Percentiles rank a stretch among this genome's conserved stretches.
Conservation (phyloP, 129 eudicot species). For the Chrysanthemum makinoi region DNA sequence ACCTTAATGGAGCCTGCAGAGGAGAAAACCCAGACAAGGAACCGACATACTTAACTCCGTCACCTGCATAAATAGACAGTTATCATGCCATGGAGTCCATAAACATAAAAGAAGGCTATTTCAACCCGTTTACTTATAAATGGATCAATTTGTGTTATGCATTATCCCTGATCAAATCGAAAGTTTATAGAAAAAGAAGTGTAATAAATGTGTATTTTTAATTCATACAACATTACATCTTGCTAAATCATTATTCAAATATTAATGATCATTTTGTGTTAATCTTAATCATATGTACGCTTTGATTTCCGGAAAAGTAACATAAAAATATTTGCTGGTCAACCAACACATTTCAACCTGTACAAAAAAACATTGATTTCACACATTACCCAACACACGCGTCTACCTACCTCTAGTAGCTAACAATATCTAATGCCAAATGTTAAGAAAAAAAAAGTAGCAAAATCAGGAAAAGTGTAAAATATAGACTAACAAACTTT, state of each 20-base stretch:
- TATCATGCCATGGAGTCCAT: not conserved
- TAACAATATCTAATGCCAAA: not conserved
- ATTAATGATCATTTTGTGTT: no score
- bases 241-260: no score
- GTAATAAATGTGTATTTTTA: no score
- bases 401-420: not conserved
- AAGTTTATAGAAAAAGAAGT: no score
- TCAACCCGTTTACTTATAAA: not conserved
- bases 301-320: no score
- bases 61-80: slow-evolving; percentile 57
- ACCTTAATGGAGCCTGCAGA: slow-evolving; percentile 58
- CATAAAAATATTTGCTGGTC: no score
- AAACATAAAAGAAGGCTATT: not conserved
- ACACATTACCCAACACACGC: not conserved
- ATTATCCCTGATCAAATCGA: no score
- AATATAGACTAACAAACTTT: slow-evolving; percentile 2
- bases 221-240: no score
- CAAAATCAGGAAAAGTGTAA: no score
- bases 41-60: slow-evolving; percentile 80
- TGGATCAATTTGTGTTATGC: not conserved
- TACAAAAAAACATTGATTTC: not conserved
- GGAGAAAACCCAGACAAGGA: slow-evolving; percentile 55
- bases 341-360: not conserved
- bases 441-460: no score
- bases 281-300: no score